phyloP scores from a whole-genome alignment of 2,329 filamentous ascomycete genomes.

The Plectosphaerella plurivora region DNA sequence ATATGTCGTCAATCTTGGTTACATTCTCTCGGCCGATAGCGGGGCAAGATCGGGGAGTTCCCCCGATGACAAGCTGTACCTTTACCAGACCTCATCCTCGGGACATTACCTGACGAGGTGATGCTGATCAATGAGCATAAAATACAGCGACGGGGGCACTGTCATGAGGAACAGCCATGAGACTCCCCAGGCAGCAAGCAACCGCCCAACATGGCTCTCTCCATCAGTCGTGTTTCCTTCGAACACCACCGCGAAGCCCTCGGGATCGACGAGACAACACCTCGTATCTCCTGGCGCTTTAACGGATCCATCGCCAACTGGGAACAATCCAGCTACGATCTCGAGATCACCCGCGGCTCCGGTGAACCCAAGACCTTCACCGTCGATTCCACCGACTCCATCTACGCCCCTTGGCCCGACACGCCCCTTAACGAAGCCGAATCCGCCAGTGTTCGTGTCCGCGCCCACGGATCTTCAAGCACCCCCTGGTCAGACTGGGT shows the following conservation, averaged over 20 bases:
- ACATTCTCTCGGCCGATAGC: no score
- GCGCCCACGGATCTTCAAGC: constrained; percentile 21
- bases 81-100: no score
- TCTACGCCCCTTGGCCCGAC: constrained; percentile 40
- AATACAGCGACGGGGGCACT: no score
- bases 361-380: constrained; percentile 10
- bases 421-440: constrained; percentile 23
- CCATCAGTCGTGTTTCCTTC: constrained; percentile 32
- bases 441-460: constrained; percentile 25
- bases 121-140: no score
- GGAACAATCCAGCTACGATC: constrained; percentile 37
- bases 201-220: constrained; percentile 25
- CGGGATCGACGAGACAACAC: constrained; percentile 37
- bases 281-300: constrained; percentile 43
- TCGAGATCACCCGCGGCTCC: constrained; percentile 29
- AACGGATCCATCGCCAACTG: constrained; percentile 31
- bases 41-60: no score
- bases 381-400: constrained; percentile 29
- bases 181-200: no score
- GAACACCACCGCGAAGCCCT: constrained; percentile 35
- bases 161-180: no score
- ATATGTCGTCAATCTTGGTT: no score
- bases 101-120: no score
- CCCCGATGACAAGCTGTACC: no score
- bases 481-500: constrained; percentile 25